Percentiles rank a stretch among this genome's conserved stretches.
Evolutionary conservation across 2,329 filamentous ascomycete genomes (phyloP).

Genomic region (Mycosphaerella sp.): DNA sequence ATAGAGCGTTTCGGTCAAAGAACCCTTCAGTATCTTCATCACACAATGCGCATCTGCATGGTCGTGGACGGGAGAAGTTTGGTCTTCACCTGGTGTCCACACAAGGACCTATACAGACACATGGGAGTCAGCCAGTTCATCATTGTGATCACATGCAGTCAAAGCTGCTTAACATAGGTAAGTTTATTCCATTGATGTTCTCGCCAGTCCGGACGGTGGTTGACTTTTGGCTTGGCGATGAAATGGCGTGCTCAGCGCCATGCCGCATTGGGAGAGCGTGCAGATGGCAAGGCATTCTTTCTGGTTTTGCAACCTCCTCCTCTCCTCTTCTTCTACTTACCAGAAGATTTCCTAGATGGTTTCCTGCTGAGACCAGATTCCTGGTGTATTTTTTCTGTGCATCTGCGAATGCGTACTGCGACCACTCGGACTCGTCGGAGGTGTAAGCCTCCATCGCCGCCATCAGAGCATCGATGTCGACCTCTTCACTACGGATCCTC

Average conservation of each 20-base stretch:
- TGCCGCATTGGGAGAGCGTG: slow-evolving; percentile 1
- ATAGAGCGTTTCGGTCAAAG: slow-evolving; percentile 74
- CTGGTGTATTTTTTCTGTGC: slow-evolving; percentile 67
- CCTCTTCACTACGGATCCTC: slow-evolving; percentile 72
- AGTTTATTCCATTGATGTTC: background rate
- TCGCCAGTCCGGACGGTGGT: background rate
- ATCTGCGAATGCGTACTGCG: slow-evolving; percentile 67
- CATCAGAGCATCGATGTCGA: slow-evolving; percentile 66
- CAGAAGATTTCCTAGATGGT: slow-evolving; percentile 65
- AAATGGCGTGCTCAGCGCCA: slow-evolving; percentile 14
- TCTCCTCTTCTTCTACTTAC: slow-evolving; percentile 40
- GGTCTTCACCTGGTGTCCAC: slow-evolving; percentile 66
- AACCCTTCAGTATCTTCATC: slow-evolving; percentile 79
- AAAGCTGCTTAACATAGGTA: background rate
- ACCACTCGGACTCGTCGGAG: slow-evolving; percentile 65
- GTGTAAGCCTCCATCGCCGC: slow-evolving; percentile 67
- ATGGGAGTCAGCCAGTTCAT: background rate
- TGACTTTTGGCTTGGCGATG: background rate
- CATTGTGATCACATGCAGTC: background rate
- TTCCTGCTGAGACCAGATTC: slow-evolving; percentile 84
- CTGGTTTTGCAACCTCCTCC: background rate
- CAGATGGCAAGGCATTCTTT: background rate
- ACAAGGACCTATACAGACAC: slow-evolving; percentile 56
- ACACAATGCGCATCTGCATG: slow-evolving; percentile 74
- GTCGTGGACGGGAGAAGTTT: slow-evolving; percentile 79